Conservation (phyloP, 768 basidiomycete species). For the Tremella mesenterica region DNA sequence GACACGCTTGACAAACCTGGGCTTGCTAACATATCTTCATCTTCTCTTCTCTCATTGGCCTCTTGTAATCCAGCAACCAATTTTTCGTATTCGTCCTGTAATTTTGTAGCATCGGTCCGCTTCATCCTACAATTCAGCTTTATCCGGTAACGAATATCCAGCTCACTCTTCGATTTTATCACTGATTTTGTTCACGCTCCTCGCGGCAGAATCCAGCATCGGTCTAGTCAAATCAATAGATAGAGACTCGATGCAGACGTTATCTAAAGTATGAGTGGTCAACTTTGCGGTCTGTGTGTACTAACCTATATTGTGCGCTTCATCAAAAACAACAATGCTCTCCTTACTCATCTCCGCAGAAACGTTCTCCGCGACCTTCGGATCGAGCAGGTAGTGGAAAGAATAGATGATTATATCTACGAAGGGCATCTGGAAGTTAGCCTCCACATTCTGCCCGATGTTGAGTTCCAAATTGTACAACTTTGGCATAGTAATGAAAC, state of each 20-base stretch:
- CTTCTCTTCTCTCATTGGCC: slow-evolving; percentile 51
- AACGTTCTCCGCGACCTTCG: slow-evolving; percentile 97
- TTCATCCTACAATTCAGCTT: slow-evolving; percentile 61
- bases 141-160: neutral
- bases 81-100: slow-evolving; percentile 93
- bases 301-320: slow-evolving; percentile 96
- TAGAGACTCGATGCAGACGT: slow-evolving; percentile 96
- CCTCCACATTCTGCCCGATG: neutral
- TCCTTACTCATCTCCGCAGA: slow-evolving; percentile 97
- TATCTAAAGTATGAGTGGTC: slow-evolving; percentile 53
- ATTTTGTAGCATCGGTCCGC: slow-evolving; percentile 77
- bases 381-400: slow-evolving; percentile 96
- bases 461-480: no score
- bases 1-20: slow-evolving; percentile 53
- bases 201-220: slow-evolving; percentile 87
- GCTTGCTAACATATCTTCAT: slow-evolving; percentile 80
- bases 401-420: slow-evolving; percentile 96
- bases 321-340: slow-evolving; percentile 97
- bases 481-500: no score
- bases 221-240: slow-evolving; percentile 95
- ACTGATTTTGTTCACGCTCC: slow-evolving; percentile 74
- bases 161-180: slow-evolving; percentile 91
- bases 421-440: slow-evolving; percentile 67
- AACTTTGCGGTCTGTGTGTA: slow-evolving; percentile 3
- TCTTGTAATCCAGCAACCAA: slow-evolving; percentile 89